Percentiles rank a stretch among this genome's conserved stretches.
Conservation (phyloP, 176 grass and related monocot genomes). For the Canna indica region DNA sequence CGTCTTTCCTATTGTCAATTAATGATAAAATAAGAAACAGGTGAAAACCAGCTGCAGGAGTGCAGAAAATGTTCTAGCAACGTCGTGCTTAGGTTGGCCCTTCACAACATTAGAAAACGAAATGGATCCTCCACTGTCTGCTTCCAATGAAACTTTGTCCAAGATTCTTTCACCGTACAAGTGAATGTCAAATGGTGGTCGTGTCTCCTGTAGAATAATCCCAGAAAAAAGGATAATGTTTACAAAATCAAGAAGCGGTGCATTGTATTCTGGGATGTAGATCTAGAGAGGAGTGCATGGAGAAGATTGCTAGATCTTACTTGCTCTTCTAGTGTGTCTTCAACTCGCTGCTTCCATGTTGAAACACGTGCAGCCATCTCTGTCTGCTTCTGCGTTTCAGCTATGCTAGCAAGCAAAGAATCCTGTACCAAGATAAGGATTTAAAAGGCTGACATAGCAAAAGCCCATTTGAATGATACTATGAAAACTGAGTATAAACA, state of each 20-base stretch:
- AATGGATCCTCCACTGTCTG: constrained; percentile 30
- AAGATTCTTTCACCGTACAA: constrained; percentile 80
- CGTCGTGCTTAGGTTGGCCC: constrained; percentile 59
- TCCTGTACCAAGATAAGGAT: constrained; percentile 27
- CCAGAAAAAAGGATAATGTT: not conserved
- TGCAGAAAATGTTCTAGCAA: constrained; percentile 93
- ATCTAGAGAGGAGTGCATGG: not conserved
- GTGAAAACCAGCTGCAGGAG: constrained; percentile 83
- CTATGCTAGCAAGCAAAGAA: constrained; percentile 65
- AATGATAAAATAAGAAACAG: not conserved
- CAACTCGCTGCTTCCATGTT: constrained; percentile 87
- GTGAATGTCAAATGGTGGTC: constrained; percentile 87
- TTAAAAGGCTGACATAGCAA: not conserved
- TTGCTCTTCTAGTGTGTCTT: constrained; percentile 79
- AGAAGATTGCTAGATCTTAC: constrained; percentile 28
- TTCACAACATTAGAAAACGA: constrained; percentile 62
- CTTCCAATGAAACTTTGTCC: constrained; percentile 40
- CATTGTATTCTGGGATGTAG: not conserved
- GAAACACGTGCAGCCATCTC: constrained; percentile 89
- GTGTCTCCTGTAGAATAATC: constrained; percentile 47
- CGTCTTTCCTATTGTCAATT: too few relatives aligned
- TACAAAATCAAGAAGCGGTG: not conserved
- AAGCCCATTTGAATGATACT: too few relatives aligned
- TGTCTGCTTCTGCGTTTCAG: constrained; percentile 71
- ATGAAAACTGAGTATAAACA: too few relatives aligned